phyloP scores from a whole-genome alignment of 331 rosid species.

The Saraca asoca region DNA sequence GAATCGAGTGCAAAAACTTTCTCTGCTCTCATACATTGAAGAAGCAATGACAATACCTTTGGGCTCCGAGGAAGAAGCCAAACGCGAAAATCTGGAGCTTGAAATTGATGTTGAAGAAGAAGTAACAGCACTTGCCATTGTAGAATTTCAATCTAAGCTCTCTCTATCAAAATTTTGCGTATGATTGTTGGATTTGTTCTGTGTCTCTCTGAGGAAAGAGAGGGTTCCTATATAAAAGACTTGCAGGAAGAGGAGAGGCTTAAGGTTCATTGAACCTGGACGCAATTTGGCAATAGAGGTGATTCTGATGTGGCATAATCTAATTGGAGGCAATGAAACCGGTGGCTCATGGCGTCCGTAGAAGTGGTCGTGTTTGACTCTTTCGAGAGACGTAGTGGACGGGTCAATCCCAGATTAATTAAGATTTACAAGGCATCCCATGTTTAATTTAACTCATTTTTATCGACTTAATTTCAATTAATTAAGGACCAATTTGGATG shows the following conservation, averaged over 20 bases:
- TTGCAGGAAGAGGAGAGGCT: neutral
- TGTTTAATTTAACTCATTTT: too few relatives aligned
- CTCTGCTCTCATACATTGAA: neutral
- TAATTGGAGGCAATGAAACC: slow-evolving; percentile 24
- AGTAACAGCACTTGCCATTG: slow-evolving; percentile 73
- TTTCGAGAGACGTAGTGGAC: too few relatives aligned
- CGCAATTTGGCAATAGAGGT: slow-evolving; percentile 22
- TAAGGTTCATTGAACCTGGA: slow-evolving; percentile 78
- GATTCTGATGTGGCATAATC: slow-evolving; percentile 28
- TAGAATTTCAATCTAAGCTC: neutral
- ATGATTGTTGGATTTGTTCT: neutral
- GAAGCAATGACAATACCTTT: slow-evolving; percentile 42
- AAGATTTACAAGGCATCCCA: too few relatives aligned
- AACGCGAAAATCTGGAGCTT: slow-evolving; percentile 46
- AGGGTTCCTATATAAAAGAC: slow-evolving; percentile 32
- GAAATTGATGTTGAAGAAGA: slow-evolving; percentile 49
- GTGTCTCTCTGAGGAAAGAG: neutral
- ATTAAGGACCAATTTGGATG: too few relatives aligned
- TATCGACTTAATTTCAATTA: too few relatives aligned
- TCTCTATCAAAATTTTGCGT: neutral
- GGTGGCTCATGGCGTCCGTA: slow-evolving; percentile 51
- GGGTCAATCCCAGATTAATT: too few relatives aligned
- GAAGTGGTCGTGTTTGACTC: slow-evolving; percentile 11
- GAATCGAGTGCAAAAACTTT: neutral
- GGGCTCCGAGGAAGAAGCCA: slow-evolving; percentile 49